phyloP scores from a whole-genome alignment of 2,329 filamentous ascomycete species.

The Aspergillus sp. region DNA sequence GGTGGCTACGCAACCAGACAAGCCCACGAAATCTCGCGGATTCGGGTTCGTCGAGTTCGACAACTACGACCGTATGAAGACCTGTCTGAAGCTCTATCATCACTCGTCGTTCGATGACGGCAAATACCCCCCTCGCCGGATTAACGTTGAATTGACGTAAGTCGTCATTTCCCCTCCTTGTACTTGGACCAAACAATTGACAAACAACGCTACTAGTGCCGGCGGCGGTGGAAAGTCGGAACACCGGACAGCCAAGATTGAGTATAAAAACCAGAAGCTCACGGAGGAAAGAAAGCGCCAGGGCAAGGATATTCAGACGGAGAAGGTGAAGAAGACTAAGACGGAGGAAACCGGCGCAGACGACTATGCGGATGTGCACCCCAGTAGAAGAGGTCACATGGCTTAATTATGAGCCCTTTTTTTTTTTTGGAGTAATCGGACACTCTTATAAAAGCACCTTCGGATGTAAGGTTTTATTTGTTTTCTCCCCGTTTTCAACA shows the following conservation, averaged over 20 bases:
- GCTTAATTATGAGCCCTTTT: constrained; percentile 1
- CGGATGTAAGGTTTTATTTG: not conserved
- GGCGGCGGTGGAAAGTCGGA: constrained; percentile 79
- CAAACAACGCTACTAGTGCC: constrained; percentile 52
- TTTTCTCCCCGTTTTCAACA: constrained; percentile 1
- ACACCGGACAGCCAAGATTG: constrained; percentile 72
- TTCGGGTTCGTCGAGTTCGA: constrained; percentile 89
- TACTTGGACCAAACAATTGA: not conserved
- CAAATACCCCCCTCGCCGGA: constrained; percentile 62
- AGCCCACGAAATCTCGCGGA: constrained; percentile 66
- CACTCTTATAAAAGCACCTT: not conserved
- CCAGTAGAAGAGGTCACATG: constrained; percentile 44
- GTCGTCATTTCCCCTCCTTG: constrained; percentile 32
- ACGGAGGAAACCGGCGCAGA: constrained; percentile 19
- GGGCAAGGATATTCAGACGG: constrained; percentile 49
- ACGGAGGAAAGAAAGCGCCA: constrained; percentile 64
- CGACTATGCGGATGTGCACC: constrained; percentile 42
- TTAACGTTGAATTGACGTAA: constrained; percentile 90
- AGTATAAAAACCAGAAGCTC: constrained; percentile 81
- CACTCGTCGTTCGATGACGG: constrained; percentile 71
- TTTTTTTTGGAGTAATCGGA: not conserved
- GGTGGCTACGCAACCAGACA: constrained; percentile 66
- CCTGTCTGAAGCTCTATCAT: constrained; percentile 86
- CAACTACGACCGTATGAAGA: constrained; percentile 85
- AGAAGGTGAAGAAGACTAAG: constrained; percentile 36